These are phyloP conservation scores for Candida xiaguanensis DNA, from an alignment of 805 yeast species.

Conservation along the genomic window DNA sequence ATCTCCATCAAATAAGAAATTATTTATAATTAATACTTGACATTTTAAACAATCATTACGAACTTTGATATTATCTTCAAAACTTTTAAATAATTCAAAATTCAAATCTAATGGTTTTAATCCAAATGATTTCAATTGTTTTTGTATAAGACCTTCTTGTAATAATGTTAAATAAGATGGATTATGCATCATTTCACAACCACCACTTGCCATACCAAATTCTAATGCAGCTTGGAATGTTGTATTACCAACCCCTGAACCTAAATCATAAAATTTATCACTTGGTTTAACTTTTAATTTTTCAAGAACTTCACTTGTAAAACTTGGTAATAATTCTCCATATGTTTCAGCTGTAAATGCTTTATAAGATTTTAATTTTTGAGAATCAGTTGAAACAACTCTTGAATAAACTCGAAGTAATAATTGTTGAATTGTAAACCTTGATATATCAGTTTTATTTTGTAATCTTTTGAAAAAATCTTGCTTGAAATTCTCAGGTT, in stretches of 20 bases:
- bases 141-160: constrained; percentile 57
- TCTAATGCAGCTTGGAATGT: constrained; percentile 86
- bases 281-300: constrained; percentile 55
- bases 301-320: constrained; percentile 56
- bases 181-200: constrained; percentile 84
- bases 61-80: constrained; percentile 62
- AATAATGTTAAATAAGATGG: constrained; percentile 65
- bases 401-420: constrained; percentile 72
- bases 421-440: constrained; percentile 58
- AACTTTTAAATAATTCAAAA: constrained; percentile 65
- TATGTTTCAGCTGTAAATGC: constrained; percentile 90
- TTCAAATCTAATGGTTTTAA: constrained; percentile 52
- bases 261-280: constrained; percentile 77
- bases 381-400: constrained; percentile 71
- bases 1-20: constrained; percentile 76
- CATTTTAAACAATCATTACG: constrained; percentile 51
- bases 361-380: constrained; percentile 62
- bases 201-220: constrained; percentile 76
- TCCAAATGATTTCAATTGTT: constrained; percentile 62
- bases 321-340: constrained; percentile 83
- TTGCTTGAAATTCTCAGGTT: constrained; percentile 19
- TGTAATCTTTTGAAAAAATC: constrained; percentile 20
- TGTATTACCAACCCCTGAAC: constrained; percentile 94
- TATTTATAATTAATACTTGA: constrained; percentile 75
- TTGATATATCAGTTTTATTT: constrained; percentile 21